These are phyloP conservation scores for Chlorella vulgaris DNA, from an alignment of 139 green algal species.

Conservation along the genomic window DNA sequence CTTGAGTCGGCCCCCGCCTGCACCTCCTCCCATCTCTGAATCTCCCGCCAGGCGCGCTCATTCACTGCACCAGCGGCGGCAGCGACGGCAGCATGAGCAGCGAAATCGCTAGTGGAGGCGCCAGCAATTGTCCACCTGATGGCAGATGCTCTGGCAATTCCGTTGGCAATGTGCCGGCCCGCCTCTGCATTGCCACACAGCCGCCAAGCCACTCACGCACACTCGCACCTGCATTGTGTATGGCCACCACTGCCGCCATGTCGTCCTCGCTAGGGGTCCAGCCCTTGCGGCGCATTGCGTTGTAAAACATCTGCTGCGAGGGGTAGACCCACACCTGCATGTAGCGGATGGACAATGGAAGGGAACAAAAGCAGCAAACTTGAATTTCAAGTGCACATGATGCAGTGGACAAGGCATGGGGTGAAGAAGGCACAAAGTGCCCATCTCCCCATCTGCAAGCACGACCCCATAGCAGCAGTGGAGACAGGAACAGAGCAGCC, in stretches of 20 bases:
- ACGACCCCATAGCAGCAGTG: no score
- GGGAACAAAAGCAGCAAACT: no score
- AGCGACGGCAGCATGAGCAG: not conserved
- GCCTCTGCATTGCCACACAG: not conserved
- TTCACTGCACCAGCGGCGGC: constrained; percentile 69
- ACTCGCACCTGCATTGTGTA: constrained; percentile 87
- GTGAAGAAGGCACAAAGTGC: no score
- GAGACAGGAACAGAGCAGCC: no score
- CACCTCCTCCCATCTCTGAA: constrained; percentile 81
- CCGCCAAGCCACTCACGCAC: not conserved
- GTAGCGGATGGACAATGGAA: no score
- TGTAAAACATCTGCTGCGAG: constrained; percentile 92
- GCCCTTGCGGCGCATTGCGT: constrained; percentile 92
- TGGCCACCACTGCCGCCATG: constrained; percentile 88
- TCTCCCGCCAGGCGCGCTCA: constrained; percentile 87
- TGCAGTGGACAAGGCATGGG: no score
- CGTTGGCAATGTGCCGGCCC: no score
- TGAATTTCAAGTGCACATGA: no score
- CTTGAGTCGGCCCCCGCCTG: constrained; percentile 64
- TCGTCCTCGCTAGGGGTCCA: constrained; percentile 79
- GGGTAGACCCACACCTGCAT: constrained; percentile 84
- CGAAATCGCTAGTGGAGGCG: not conserved
- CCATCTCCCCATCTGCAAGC: no score
- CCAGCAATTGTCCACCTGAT: no score
- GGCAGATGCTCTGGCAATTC: no score